Conservation (phyloP, 805 yeast genomes). For the Wickerhamomyces sydowiorum region DNA sequence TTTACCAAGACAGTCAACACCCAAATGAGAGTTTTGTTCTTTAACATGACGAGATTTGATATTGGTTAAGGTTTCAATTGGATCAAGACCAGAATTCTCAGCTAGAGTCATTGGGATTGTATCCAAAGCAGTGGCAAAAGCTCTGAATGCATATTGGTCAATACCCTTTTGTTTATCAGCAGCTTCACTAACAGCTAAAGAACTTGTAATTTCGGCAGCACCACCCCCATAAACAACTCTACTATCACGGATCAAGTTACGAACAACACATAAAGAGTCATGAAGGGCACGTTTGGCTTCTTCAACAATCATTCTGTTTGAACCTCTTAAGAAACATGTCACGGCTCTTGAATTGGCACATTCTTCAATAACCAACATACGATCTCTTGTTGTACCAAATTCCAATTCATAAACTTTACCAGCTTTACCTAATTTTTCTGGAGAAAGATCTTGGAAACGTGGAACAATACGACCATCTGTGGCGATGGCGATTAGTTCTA, state of each 20-base stretch:
- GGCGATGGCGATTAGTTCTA: conserved; percentile 94
- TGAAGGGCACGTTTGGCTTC: conserved; percentile 96
- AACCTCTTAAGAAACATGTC: conserved; percentile 90
- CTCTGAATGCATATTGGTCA: conserved; percentile 97
- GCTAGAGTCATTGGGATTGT: conserved; percentile 91
- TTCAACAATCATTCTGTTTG: conserved; percentile 96
- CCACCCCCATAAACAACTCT: conserved; percentile 99
- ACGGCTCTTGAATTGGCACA: conserved; percentile 84
- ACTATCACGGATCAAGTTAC: conserved; percentile 87
- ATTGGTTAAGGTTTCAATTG: conserved; percentile 82
- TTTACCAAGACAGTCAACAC: conserved; percentile 90
- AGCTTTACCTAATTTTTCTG: conserved; percentile 82
- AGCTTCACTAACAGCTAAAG: conserved; percentile 83
- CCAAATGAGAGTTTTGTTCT: conserved; percentile 64
- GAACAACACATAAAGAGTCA: conserved; percentile 94
- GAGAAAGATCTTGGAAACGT: conserved; percentile 84
- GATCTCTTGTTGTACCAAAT: conserved; percentile 94
- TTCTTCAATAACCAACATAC: conserved; percentile 92
- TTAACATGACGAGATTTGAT: conserved; percentile 81
- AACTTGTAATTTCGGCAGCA: conserved; percentile 93
- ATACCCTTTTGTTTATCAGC: conserved; percentile 93
- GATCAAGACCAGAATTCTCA: conserved; percentile 93
- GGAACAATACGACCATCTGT: conserved; percentile 97
- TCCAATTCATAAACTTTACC: conserved; percentile 81
- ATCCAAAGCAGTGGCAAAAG: conserved; percentile 88